Percentiles rank a stretch among this genome's conserved stretches.
Evolutionary conservation across 805 yeast species (phyloP).

Genomic region (Millerago galiae): DNA sequence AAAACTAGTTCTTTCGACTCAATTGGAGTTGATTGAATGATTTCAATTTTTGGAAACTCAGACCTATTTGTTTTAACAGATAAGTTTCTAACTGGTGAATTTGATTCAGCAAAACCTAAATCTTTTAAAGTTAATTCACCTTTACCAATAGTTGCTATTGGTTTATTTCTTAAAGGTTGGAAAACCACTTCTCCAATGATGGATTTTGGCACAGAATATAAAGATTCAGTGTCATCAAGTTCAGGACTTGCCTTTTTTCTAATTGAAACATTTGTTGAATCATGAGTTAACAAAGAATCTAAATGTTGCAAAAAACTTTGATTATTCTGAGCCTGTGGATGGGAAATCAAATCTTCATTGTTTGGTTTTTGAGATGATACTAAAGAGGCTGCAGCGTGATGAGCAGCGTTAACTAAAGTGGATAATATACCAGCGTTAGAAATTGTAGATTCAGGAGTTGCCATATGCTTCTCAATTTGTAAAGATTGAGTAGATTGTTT

Average conservation of each 20-base stretch:
- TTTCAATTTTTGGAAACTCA: neutral
- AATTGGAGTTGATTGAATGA: neutral
- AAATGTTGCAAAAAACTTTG: slow-evolving; percentile 24
- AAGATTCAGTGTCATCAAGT: slow-evolving; percentile 1
- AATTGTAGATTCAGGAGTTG: slow-evolving; percentile 6
- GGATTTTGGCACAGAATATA: slow-evolving; percentile 5
- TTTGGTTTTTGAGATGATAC: neutral
- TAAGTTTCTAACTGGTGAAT: neutral
- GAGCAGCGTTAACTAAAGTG: slow-evolving; percentile 35
- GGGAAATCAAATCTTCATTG: neutral
- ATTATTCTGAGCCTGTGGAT: neutral
- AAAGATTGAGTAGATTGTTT: neutral
- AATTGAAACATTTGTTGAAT: neutral
- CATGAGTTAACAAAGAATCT: slow-evolving; percentile 24
- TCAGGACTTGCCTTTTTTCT: too few relatives aligned
- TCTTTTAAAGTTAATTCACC: slow-evolving; percentile 44
- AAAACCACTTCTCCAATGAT: slow-evolving; percentile 31
- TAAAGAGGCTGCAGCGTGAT: slow-evolving; percentile 27
- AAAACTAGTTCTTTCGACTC: neutral
- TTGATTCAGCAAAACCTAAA: slow-evolving; percentile 13
- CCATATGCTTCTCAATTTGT: slow-evolving; percentile 6
- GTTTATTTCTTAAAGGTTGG: slow-evolving; percentile 38
- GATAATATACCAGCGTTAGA: slow-evolving; percentile 31
- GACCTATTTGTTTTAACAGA: neutral
- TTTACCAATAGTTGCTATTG: slow-evolving; percentile 46